Conservation (phyloP, 305 asterid genomes). For the Withania somnifera region DNA sequence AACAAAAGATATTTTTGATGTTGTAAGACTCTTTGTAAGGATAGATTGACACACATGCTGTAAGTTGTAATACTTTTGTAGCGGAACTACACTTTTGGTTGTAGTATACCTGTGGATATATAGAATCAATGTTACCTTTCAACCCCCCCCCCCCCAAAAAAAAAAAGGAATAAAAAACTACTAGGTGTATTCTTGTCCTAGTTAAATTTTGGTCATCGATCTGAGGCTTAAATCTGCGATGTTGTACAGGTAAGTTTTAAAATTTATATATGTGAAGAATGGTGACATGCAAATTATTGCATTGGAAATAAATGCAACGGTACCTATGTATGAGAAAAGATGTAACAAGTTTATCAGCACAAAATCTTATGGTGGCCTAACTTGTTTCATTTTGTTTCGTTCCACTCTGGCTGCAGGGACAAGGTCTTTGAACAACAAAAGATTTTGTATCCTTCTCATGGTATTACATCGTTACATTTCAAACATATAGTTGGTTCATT, state of each 20-base stretch:
- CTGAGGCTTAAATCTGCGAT: neutral
- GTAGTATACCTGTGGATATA: too few species aligned
- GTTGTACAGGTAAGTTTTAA: neutral
- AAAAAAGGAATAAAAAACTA: neutral
- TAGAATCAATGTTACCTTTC: too few species aligned
- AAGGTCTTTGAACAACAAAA: slow-evolving; percentile 78
- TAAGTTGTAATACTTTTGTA: too few species aligned
- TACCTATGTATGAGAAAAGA: neutral
- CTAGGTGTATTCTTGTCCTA: neutral
- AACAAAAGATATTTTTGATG: too few species aligned
- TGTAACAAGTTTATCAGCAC: neutral
- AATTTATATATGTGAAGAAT: neutral
- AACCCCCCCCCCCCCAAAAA: too few species aligned
- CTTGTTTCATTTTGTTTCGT: neutral
- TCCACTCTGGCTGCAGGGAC: slow-evolving; percentile 46
- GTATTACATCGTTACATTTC: neutral
- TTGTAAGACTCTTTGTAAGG: too few species aligned
- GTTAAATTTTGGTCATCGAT: neutral
- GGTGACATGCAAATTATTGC: neutral
- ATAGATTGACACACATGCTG: too few species aligned
- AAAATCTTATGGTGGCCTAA: neutral
- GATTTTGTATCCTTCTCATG: slow-evolving; percentile 66
- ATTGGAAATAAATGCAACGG: neutral
- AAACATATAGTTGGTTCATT: neutral
- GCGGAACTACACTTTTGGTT: too few species aligned